Evolutionary conservation across 2,329 filamentous ascomycete species (phyloP).

Genomic region (Thelonectria blattea): DNA sequence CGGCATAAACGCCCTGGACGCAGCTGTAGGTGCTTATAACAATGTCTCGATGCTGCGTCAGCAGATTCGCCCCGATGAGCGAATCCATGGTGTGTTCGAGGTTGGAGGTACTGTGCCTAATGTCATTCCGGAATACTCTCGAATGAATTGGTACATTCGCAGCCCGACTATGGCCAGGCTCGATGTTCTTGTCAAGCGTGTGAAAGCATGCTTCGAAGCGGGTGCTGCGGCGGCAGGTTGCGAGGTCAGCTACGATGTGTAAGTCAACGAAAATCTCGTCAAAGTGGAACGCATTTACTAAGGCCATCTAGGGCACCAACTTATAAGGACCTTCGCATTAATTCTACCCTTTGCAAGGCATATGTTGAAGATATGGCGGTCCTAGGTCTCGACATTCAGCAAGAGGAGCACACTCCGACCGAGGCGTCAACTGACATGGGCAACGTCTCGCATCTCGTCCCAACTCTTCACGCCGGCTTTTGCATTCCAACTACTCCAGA

Average conservation of each 20-base stretch:
- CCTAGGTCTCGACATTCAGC: conserved; percentile 39
- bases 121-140: conserved; percentile 19
- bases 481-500: conserved; percentile 47
- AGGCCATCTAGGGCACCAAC: conserved; percentile 38
- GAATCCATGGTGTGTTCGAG: conserved; percentile 33
- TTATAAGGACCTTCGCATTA: conserved; percentile 54
- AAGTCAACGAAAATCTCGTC: conserved; percentile 16
- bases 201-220: conserved; percentile 46
- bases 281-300: background rate
- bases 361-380: conserved; percentile 53
- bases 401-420: conserved; percentile 30
- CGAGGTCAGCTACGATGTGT: conserved; percentile 45
- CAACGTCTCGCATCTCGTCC: conserved; percentile 55
- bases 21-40: conserved; percentile 25
- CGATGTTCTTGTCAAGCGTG: conserved; percentile 31
- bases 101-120: conserved; percentile 20
- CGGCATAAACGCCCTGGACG: conserved; percentile 30
- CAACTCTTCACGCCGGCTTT: conserved; percentile 57
- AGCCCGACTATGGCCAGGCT: conserved; percentile 17
- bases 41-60: conserved; percentile 30
- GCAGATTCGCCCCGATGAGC: conserved; percentile 30
- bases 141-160: conserved; percentile 24
- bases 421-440: conserved; percentile 57
- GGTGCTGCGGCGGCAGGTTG: conserved; percentile 45
- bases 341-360: conserved; percentile 50